phyloP scores from a whole-genome alignment of 2,329 filamentous ascomycete genomes.

The Phyllosticta citriasiana region DNA sequence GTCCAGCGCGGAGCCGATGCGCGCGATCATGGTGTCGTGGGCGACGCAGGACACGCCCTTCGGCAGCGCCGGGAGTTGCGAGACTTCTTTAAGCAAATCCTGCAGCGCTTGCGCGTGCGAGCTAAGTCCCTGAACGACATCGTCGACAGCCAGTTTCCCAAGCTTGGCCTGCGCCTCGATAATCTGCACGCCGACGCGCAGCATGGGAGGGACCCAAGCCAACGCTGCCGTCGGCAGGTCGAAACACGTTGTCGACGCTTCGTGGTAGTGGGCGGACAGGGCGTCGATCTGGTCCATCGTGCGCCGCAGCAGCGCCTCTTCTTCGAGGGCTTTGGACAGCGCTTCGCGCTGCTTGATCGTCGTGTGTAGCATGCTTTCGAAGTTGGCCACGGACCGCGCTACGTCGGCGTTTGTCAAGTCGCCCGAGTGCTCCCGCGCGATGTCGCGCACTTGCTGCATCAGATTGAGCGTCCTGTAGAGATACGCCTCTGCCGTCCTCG shows the following conservation, averaged over 20 bases:
- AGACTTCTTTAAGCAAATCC: background rate
- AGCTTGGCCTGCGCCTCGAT: constrained; percentile 58
- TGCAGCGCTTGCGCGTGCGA: background rate
- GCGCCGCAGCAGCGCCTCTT: constrained; percentile 31
- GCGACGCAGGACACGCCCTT: background rate
- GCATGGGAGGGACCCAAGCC: constrained; percentile 59
- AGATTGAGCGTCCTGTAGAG: constrained; percentile 73
- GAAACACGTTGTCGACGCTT: constrained; percentile 8
- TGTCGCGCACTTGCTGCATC: constrained; percentile 55
- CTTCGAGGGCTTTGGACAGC: constrained; percentile 33
- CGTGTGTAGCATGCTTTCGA: constrained; percentile 76
- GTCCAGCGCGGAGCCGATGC: background rate
- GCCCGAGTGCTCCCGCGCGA: constrained; percentile 64
- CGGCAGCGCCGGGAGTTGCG: background rate
- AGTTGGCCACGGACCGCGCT: constrained; percentile 64
- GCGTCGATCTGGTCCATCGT: constrained; percentile 25
- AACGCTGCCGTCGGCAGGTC: constrained; percentile 10
- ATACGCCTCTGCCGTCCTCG: constrained; percentile 52
- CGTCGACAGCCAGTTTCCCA: constrained; percentile 31
- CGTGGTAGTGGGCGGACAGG: constrained; percentile 16
- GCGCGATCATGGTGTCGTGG: background rate
- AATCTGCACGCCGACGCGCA: constrained; percentile 52
- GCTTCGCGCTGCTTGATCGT: constrained; percentile 49
- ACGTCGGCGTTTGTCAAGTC: constrained; percentile 78
- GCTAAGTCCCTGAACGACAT: constrained; percentile 2